Evolutionary conservation across 2,329 filamentous ascomycete genomes (phyloP), one percentile per base, ranked within the genome.

Genomic region (Penicillium sp.): DNA sequence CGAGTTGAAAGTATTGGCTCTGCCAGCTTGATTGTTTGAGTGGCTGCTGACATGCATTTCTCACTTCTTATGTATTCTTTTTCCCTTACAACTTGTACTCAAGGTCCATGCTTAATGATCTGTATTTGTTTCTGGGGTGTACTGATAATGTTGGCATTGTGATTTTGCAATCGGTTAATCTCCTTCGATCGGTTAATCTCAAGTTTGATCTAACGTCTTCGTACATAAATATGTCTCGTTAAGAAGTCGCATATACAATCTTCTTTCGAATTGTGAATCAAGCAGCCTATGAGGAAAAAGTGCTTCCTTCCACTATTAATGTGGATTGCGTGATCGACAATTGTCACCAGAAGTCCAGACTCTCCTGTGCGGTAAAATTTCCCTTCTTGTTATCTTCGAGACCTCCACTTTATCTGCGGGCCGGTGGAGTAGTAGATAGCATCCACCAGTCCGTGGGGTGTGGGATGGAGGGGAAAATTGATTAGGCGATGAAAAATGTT

Each of bases 1-100:
- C 47, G 48, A 3, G 56, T 59, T 13, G 56, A 59, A 29, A 56
- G 53, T 23, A 59, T 59, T 48, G 56, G 56, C 2, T 59, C 56
- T 20, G 42, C 48, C 13, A 49, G 54, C 12, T 24, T 26, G 20
- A 17, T 20, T 3, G 8, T 36, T 12, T 40, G 7, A 40, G 21
- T 40, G 36, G 36, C 36, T 40, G 10, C 36, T 26, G 12, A 40
- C 36, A 15, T 40, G 23, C 36, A 40, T 40, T n/a, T 26, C 6
- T 24, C 4, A 2, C 15, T 24, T 40, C 24, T 40, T 15, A n/a
- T 40, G 6, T 24, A 26, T 7, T 15, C 7, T 32, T n/a, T 12
- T 12, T 32, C 12, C n/a, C 29, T 32, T 32, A 6, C 24, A 10
- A 6, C 24, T 27, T 27, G 5, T 27, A 27, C 10, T 27, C 24